Evolutionary conservation across 2,329 filamentous ascomycete species (phyloP).

Genomic region (Cercospora sesami): DNA sequence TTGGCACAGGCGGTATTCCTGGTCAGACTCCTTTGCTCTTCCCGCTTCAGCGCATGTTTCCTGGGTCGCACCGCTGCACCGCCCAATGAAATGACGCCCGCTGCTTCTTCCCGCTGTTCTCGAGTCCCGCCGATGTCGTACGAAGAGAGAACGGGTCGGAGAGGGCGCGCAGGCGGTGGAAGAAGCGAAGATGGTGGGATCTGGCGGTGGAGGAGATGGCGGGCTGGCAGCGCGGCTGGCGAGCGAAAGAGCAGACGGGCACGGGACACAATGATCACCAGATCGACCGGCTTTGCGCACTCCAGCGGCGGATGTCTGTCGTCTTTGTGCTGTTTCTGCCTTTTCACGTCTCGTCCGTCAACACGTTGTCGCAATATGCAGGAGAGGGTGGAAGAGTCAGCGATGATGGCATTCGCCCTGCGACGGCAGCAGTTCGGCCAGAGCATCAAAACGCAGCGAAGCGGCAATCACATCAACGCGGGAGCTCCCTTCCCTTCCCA

Average conservation of each 20-base stretch:
- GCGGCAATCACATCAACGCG: neutral
- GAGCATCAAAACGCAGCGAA: neutral
- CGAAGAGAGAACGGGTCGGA: neutral
- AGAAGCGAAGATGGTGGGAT: neutral
- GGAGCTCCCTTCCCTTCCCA: neutral
- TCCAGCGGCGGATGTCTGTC: neutral
- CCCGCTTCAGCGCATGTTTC: neutral
- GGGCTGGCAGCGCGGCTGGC: neutral
- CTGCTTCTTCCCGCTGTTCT: neutral
- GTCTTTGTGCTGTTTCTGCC: neutral
- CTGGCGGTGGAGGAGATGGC: neutral
- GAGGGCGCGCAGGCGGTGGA: neutral
- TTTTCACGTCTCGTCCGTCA: neutral
- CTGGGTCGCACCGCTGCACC: neutral
- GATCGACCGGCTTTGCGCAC: neutral
- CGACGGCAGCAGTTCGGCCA: neutral
- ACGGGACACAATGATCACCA: slow-evolving; percentile 2
- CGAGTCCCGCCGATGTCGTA: neutral
- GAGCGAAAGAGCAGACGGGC: neutral
- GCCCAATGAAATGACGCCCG: neutral
- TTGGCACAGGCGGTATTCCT: neutral
- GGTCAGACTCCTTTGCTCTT: neutral
- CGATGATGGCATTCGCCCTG: neutral
- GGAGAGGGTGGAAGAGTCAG: neutral
- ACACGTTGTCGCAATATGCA: neutral